Percentiles rank a stretch among this genome's conserved stretches.
Evolutionary conservation across 1,139 yeast genomes (phyloP).

Genomic region (Taiozyma onychis): DNA sequence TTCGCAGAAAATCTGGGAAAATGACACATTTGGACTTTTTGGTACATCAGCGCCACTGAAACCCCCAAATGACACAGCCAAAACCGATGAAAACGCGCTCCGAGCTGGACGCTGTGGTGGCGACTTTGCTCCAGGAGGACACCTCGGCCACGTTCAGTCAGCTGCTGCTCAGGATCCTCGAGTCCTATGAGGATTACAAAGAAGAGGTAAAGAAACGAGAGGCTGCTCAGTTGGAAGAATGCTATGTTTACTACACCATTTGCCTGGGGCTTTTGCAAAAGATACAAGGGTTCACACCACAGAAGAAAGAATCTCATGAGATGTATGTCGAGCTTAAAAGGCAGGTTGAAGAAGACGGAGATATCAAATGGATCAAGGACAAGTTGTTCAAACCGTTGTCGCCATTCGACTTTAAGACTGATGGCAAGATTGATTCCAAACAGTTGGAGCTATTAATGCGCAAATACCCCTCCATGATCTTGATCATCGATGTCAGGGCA

Average conservation of each 20-base stretch:
- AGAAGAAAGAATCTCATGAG: background rate
- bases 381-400: background rate
- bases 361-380: background rate
- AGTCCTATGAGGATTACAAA: background rate
- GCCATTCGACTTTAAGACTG: constrained; percentile 11
- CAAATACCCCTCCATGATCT: constrained; percentile 24
- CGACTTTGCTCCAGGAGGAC: background rate
- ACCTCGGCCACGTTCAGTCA: background rate
- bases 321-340: background rate
- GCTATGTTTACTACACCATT: background rate
- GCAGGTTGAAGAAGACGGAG: background rate
- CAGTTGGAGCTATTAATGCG: constrained; percentile 15
- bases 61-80: background rate
- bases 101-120: background rate
- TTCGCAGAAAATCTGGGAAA: background rate
- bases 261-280: background rate
- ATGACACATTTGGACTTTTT: background rate
- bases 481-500: constrained; percentile 64
- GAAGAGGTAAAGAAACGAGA: background rate
- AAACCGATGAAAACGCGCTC: background rate
- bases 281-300: background rate
- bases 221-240: background rate
- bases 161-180: background rate
- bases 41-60: too few relatives aligned
- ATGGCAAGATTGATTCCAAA: constrained; percentile 9